Evolutionary conservation across 2,329 filamentous ascomycete genomes (phyloP).

Genomic region (Epichloe typhina): DNA sequence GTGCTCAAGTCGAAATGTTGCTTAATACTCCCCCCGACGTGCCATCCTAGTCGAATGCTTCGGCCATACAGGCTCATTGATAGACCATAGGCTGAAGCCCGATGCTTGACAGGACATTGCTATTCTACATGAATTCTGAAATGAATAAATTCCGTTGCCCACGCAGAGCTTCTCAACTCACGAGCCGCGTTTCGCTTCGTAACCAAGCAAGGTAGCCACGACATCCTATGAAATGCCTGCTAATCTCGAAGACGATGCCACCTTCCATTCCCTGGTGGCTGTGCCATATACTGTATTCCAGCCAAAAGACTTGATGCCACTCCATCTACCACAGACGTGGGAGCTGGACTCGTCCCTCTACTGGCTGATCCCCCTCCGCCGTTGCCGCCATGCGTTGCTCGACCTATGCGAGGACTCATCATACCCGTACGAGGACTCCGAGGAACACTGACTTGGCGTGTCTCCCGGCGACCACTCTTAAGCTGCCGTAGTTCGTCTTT

Average conservation of each 20-base stretch:
- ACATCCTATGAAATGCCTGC: not conserved
- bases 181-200: too few relatives aligned
- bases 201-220: too few relatives aligned
- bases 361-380: slow-evolving; percentile 25
- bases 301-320: slow-evolving; percentile 12
- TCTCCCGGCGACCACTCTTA: slow-evolving; percentile 40
- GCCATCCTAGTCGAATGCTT: too few relatives aligned
- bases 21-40: too few relatives aligned
- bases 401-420: slow-evolving; percentile 34
- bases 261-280: slow-evolving; percentile 25
- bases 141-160: not conserved
- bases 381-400: slow-evolving; percentile 9
- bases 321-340: slow-evolving; percentile 18
- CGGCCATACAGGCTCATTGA: too few relatives aligned
- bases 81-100: too few relatives aligned
- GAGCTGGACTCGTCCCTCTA: slow-evolving; percentile 37
- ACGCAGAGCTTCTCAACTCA: too few relatives aligned
- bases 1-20: too few relatives aligned
- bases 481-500: slow-evolving; percentile 35
- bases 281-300: slow-evolving; percentile 27
- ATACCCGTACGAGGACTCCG: slow-evolving; percentile 42
- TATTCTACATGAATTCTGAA: not conserved
- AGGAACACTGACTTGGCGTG: slow-evolving; percentile 41
- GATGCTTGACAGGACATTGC: not conserved
- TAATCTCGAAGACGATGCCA: slow-evolving; percentile 32